These are phyloP conservation scores for Alternaria metachromatica DNA, from an alignment of 2,329 filamentous ascomycete genomes.

Conservation along the genomic window DNA sequence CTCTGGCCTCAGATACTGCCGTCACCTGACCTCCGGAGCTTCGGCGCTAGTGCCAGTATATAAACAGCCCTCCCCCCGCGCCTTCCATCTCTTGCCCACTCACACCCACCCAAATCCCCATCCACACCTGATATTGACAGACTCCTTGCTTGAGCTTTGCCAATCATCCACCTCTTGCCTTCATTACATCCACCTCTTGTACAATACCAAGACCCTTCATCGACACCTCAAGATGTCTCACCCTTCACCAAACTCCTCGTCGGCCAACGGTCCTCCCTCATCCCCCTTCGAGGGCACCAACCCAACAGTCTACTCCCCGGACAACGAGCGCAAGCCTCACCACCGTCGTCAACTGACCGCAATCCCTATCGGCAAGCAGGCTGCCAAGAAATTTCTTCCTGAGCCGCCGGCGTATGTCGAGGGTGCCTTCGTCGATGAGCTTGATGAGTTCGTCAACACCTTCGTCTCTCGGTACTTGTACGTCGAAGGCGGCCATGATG, in stretches of 20 bases:
- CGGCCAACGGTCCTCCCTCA: slow-evolving; percentile 26
- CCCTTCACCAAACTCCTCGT: slow-evolving; percentile 32
- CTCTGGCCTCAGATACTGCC: slow-evolving; percentile 14
- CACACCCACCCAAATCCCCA: neutral
- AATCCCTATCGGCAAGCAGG: slow-evolving; percentile 11
- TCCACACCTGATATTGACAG: slow-evolving; percentile 18
- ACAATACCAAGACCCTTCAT: neutral
- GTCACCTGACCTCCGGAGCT: slow-evolving; percentile 12
- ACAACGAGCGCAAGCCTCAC: slow-evolving; percentile 24
- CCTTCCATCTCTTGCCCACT: slow-evolving; percentile 21
- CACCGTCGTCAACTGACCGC: slow-evolving; percentile 23
- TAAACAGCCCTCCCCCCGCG: slow-evolving; percentile 16
- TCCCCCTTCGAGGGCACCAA: slow-evolving; percentile 39
- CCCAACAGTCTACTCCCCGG: slow-evolving; percentile 38
- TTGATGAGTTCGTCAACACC: slow-evolving; percentile 21
- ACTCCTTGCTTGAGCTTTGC: slow-evolving; percentile 24
- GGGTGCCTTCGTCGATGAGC: slow-evolving; percentile 35
- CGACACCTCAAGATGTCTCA: slow-evolving; percentile 33
- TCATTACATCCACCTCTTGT: slow-evolving; percentile 22
- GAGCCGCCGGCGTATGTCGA: slow-evolving; percentile 17
- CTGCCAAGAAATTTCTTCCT: slow-evolving; percentile 20
- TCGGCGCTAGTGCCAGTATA: slow-evolving; percentile 1
- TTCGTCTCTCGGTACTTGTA: slow-evolving; percentile 38
- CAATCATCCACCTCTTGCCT: slow-evolving; percentile 15
- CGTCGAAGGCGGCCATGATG: slow-evolving; percentile 30